Evolutionary conservation across 192 early-diverging fungal species (phyloP).

Genomic region (Coemansia aciculifera): DNA sequence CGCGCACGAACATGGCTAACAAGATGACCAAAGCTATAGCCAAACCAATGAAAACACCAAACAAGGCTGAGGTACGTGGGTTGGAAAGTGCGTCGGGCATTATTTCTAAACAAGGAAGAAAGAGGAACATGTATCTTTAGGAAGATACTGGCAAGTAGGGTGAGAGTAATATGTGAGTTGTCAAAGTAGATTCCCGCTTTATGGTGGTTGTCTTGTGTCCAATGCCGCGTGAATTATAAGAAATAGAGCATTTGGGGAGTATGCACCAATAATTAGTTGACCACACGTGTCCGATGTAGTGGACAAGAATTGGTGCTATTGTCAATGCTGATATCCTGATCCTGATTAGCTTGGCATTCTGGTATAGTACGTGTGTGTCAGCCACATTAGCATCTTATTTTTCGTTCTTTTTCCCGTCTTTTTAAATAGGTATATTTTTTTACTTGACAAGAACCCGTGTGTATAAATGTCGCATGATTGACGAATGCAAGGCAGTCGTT

Average conservation of each 20-base stretch:
- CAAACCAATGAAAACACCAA: conserved; percentile 6
- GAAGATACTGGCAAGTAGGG: neutral
- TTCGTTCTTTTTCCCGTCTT: too few species aligned
- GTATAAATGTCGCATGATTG: neutral
- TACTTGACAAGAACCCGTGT: too few species aligned
- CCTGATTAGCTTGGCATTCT: neutral
- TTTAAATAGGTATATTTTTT: too few species aligned
- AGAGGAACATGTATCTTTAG: neutral
- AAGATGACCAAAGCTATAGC: neutral
- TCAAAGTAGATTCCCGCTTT: neutral
- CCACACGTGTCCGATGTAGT: neutral
- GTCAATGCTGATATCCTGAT: neutral
- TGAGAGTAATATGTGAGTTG: too few species aligned
- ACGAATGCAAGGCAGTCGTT: neutral
- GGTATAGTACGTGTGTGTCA: neutral
- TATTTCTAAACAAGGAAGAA: neutral
- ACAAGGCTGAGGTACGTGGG: neutral
- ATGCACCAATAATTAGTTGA: neutral
- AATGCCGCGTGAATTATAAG: neutral
- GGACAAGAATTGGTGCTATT: neutral
- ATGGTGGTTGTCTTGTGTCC: neutral
- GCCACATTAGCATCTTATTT: neutral
- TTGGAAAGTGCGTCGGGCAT: neutral
- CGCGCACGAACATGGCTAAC: neutral
- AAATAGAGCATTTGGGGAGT: neutral